These are phyloP conservation scores for Asclepias syriaca DNA, from an alignment of 257 asterid genomes.

Conservation along the genomic window DNA sequence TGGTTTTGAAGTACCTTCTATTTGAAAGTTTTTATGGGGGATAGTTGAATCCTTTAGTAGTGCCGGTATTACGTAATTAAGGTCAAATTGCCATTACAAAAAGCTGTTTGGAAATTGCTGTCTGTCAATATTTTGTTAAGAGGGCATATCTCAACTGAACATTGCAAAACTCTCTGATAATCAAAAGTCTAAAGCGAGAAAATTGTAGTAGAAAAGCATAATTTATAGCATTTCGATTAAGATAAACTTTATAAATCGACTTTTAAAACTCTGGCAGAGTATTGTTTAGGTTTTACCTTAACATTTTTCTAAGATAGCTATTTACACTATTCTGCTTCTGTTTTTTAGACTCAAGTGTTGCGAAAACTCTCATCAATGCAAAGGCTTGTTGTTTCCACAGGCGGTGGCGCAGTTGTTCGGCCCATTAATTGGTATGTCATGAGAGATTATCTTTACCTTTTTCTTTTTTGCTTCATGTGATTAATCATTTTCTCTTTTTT, in stretches of 20 bases:
- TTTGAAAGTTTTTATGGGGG: not conserved
- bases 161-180: not conserved
- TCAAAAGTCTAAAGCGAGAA: not conserved
- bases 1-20: not conserved
- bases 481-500: not conserved
- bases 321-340: conserved; percentile 6
- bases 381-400: conserved; percentile 76
- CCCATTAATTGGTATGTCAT: conserved; percentile 73
- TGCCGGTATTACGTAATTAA: not conserved
- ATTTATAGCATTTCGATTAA: not conserved
- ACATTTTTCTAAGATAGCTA: not conserved
- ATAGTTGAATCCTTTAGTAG: not conserved
- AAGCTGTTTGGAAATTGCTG: not conserved
- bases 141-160: not conserved
- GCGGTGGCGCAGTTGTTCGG: conserved; percentile 95
- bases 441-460: not conserved
- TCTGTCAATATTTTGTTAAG: not conserved
- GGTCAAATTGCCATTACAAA: not conserved
- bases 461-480: not conserved
- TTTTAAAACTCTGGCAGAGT: not conserved
- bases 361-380: conserved; percentile 63
- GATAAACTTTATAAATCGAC: not conserved
- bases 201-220: not conserved
- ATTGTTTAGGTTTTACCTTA: not conserved
- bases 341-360: conserved; percentile 61